Percentiles rank a stretch among this genome's conserved stretches.
phyloP scores from a whole-genome alignment of 2,329 filamentous ascomycete genomes.

The Leptographium galeiforme region DNA sequence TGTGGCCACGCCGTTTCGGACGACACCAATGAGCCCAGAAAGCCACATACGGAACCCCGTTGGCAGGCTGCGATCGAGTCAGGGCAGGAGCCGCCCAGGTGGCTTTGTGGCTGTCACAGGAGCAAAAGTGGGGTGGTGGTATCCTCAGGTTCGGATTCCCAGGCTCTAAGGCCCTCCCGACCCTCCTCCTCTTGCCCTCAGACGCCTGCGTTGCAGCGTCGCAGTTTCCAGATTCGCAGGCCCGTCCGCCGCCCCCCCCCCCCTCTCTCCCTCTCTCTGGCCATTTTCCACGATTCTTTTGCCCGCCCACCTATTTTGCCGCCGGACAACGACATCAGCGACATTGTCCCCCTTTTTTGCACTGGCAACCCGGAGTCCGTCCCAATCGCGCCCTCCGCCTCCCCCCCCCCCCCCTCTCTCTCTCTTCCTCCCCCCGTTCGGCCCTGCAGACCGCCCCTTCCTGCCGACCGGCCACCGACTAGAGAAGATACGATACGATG shows the following conservation, averaged over 20 bases:
- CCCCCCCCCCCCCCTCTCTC: neutral
- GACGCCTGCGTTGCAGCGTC: neutral
- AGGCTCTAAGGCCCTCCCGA: neutral
- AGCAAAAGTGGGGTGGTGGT: neutral
- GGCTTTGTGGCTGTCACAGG: neutral
- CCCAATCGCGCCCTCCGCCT: neutral
- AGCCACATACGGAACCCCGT: no score
- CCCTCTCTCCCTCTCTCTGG: neutral
- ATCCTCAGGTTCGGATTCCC: neutral
- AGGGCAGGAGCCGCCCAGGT: neutral
- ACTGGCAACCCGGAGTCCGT: neutral
- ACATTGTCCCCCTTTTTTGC: neutral
- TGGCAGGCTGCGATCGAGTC: neutral
- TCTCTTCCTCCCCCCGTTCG: neutral
- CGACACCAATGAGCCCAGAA: no score
- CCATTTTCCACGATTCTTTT: neutral
- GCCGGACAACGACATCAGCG: neutral
- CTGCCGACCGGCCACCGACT: no score
- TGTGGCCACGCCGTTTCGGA: no score
- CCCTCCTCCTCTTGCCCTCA: neutral
- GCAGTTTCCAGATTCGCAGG: neutral
- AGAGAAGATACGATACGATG: constrained; percentile 26
- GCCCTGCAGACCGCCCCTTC: neutral
- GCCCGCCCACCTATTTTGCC: neutral
- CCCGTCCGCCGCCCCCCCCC: neutral